phyloP scores from a whole-genome alignment of 78 protist species.

The Dictyostelium brefeldianum region DNA sequence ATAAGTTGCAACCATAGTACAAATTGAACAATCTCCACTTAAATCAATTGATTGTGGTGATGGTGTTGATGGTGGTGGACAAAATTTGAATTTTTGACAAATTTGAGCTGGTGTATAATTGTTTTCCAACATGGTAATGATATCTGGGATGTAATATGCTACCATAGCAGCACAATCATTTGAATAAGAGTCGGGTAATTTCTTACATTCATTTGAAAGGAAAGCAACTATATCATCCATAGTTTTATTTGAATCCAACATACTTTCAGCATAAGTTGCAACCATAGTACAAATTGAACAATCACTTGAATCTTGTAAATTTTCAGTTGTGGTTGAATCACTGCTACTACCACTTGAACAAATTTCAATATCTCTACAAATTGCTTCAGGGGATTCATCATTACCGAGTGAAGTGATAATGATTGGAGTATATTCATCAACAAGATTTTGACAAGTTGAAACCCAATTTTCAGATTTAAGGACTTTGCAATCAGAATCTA shows the following conservation, averaged over 20 bases:
- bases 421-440: neutral
- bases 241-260: neutral
- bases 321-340: neutral
- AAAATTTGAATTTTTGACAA: neutral
- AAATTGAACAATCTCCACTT: too few species aligned
- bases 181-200: neutral
- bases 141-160: neutral
- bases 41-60: neutral
- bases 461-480: neutral
- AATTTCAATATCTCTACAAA: neutral
- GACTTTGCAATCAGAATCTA: neutral
- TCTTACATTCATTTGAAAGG: neutral
- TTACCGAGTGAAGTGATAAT: neutral
- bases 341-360: neutral
- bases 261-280: too few species aligned
- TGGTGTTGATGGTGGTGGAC: neutral
- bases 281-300: too few species aligned
- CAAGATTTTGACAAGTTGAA: neutral
- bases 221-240: neutral
- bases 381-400: neutral
- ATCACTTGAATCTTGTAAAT: neutral
- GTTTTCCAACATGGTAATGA: neutral
- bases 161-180: constrained; percentile 3
- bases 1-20: too few species aligned
- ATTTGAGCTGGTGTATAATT: neutral